A percentile compares a stretch with the other conserved stretches of the same genome.
These are phyloP conservation scores for Colletotrichum karsti DNA, from an alignment of 2,329 filamentous ascomycete species.

Conservation along the genomic window DNA sequence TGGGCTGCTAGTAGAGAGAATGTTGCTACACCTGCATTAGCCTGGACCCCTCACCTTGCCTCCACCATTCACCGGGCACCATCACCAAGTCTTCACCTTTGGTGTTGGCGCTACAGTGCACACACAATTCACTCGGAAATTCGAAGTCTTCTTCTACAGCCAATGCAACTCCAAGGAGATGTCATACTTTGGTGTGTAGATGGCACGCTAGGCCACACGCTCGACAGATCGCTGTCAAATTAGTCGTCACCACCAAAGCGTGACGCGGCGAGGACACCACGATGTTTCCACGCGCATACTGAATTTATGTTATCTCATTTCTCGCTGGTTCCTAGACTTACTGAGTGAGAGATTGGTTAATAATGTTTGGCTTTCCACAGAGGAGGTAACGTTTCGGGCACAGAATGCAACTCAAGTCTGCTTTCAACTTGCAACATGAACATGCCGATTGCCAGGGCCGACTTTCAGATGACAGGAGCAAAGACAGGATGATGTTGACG, in stretches of 20 bases:
- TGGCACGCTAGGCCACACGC: background rate
- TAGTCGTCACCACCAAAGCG: constrained; percentile 4
- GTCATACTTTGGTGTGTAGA: background rate
- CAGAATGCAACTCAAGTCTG: background rate
- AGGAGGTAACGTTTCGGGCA: constrained; percentile 13
- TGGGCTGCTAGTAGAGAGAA: background rate
- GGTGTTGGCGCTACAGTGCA: background rate
- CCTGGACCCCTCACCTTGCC: background rate
- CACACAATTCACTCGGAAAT: background rate
- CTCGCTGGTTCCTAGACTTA: too few relatives aligned
- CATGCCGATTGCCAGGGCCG: background rate
- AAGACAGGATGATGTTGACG: background rate
- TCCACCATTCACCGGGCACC: constrained; percentile 12
- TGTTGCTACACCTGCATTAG: constrained; percentile 28
- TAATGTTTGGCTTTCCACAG: too few relatives aligned
- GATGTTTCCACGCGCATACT: background rate
- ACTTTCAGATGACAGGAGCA: background rate
- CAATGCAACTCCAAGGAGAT: background rate
- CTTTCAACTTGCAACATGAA: too few relatives aligned
- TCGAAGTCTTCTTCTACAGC: background rate
- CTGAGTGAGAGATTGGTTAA: too few relatives aligned
- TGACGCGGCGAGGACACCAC: background rate
- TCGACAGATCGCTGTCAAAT: background rate
- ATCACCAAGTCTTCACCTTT: constrained; percentile 14
- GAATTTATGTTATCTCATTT: too few relatives aligned